A percentile compares a stretch with the other conserved stretches of the same genome.
These are phyloP conservation scores for Dorcoceras hygrometricum DNA, from an alignment of 257 asterid genomes.

Conservation along the genomic window DNA sequence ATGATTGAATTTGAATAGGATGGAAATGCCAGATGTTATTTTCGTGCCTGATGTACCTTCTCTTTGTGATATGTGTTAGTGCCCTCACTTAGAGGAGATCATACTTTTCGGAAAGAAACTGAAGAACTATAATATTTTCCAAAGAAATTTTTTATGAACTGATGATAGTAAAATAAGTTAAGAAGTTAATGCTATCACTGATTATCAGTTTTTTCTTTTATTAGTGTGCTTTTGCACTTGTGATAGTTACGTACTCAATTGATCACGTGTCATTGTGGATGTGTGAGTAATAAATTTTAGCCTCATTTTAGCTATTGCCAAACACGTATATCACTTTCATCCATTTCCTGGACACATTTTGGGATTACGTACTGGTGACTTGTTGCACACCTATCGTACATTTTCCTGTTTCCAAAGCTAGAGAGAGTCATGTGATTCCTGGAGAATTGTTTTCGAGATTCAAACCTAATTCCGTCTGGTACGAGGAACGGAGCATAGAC, in stretches of 20 bases:
- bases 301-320: background rate
- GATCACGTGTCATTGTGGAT: background rate
- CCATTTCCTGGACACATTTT: background rate
- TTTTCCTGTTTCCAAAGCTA: background rate
- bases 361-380: background rate
- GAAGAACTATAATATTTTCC: too few relatives aligned
- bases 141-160: background rate
- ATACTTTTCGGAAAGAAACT: background rate
- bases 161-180: background rate
- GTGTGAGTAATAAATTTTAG: background rate
- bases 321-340: background rate
- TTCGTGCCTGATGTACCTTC: background rate
- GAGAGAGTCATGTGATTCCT: background rate
- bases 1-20: background rate
- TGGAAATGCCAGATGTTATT: background rate
- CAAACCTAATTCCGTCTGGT: background rate
- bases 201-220: too few relatives aligned
- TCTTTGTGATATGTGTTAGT: background rate
- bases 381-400: background rate
- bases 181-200: background rate
- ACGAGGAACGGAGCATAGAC: background rate
- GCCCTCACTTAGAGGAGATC: background rate
- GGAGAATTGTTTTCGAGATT: background rate
- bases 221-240: background rate
- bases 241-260: background rate